A percentile compares a stretch with the other conserved stretches of the same genome.
phyloP scores from a whole-genome alignment of 192 early-diverging fungal species.

The Coemansia asiatica region DNA sequence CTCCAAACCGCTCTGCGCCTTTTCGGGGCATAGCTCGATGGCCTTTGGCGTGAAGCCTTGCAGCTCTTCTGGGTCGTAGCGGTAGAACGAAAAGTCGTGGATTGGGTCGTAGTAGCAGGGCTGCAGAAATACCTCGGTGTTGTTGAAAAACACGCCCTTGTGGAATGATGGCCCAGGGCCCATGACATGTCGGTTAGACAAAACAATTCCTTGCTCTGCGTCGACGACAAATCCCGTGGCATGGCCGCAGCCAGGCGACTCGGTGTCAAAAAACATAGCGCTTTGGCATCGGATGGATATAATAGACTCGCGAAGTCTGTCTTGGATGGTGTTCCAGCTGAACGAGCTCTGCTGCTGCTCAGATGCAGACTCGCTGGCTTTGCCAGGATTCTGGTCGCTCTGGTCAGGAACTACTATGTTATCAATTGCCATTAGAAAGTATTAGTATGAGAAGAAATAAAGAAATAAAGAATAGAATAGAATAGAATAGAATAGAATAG shows the following conservation, averaged over 20 bases:
- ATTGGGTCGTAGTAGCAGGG: slow-evolving; percentile 74
- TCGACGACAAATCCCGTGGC: slow-evolving; percentile 81
- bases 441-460: too few relatives aligned
- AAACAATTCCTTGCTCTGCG: slow-evolving; percentile 65
- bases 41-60: slow-evolving; percentile 21
- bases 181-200: slow-evolving; percentile 75
- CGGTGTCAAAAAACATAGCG: slow-evolving; percentile 10
- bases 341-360: background rate
- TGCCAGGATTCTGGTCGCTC: background rate
- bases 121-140: slow-evolving; percentile 67
- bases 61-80: slow-evolving; percentile 70
- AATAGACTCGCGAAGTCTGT: slow-evolving; percentile 16
- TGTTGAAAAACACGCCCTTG: slow-evolving; percentile 67
- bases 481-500: too few relatives aligned
- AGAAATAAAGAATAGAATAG: too few relatives aligned
- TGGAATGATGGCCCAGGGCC: slow-evolving; percentile 65
- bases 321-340: slow-evolving; percentile 33
- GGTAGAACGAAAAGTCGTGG: slow-evolving; percentile 79
- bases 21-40: slow-evolving; percentile 61
- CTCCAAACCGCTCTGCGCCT: slow-evolving; percentile 68
- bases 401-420: background rate
- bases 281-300: slow-evolving; percentile 11
- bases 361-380: background rate
- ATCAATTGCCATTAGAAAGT: background rate
- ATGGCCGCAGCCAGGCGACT: background rate